Evolutionary conservation across 2,329 filamentous ascomycete genomes (phyloP).

Genomic region (Phaeophleospora eucalypticola): DNA sequence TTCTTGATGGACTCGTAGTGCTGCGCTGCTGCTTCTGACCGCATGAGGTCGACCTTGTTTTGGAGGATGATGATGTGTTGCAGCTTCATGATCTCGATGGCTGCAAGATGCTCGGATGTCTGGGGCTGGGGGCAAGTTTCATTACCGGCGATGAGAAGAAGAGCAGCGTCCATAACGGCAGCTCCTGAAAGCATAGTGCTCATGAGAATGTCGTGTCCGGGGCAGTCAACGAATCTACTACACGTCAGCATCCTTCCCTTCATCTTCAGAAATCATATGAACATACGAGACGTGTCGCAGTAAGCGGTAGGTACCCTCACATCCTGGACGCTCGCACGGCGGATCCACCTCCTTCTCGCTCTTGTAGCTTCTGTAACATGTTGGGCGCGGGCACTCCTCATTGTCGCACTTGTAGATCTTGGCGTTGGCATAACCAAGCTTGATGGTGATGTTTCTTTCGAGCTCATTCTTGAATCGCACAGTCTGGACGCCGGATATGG

Average conservation of each 20-base stretch:
- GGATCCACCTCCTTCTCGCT: conserved; percentile 98
- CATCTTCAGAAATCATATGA: background rate
- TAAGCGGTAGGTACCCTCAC: conserved; percentile 79
- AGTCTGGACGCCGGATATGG: conserved; percentile 97
- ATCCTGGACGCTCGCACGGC: conserved; percentile 90
- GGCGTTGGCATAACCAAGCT: conserved; percentile 98
- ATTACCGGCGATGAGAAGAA: conserved; percentile 95
- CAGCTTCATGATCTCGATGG: conserved; percentile 99
- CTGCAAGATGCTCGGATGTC: conserved; percentile 96
- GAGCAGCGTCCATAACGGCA: conserved; percentile 97
- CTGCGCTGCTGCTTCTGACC: conserved; percentile 85
- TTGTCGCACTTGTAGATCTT: conserved; percentile 99
- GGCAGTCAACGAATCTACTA: conserved; percentile 84
- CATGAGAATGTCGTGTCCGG: conserved; percentile 99
- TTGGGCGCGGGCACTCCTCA: conserved; percentile 81
- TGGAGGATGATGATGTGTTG: conserved; percentile 99
- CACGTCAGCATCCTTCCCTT: conserved; percentile 10
- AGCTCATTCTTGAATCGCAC: conserved; percentile 99
- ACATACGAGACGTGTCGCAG: conserved; percentile 88
- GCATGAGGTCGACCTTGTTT: conserved; percentile 99
- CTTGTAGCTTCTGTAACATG: conserved; percentile 95
- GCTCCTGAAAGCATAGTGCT: conserved; percentile 99
- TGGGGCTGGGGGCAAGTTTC: conserved; percentile 98
- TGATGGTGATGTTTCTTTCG: conserved; percentile 99
- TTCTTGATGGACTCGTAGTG: conserved; percentile 98